These are phyloP conservation scores for Capillidium rhysosporum DNA, from an alignment of 371 early-diverging fungal genomes.

Conservation along the genomic window DNA sequence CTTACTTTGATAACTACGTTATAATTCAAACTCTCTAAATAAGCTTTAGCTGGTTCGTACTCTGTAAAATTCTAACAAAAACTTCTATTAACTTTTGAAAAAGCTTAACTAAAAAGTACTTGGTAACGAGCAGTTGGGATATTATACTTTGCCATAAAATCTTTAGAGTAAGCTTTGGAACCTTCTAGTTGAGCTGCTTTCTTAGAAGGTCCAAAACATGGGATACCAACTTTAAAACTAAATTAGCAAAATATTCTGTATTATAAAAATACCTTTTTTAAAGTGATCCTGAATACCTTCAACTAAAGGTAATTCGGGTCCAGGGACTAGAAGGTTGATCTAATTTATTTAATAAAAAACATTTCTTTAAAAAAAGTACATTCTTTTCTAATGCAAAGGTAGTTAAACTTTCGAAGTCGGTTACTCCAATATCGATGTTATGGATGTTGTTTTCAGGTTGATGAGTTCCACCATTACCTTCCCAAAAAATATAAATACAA, in stretches of 20 bases:
- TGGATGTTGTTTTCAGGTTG: conserved; percentile 33
- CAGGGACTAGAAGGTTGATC: conserved; percentile 70
- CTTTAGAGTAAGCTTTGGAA: conserved; percentile 93
- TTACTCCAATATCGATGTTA: conserved; percentile 53
- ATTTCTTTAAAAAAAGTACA: conserved; percentile 16
- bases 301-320: conserved; percentile 94
- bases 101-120: conserved; percentile 12
- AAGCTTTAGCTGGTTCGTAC: conserved; percentile 53
- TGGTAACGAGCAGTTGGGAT: conserved; percentile 91
- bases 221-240: conserved; percentile 55
- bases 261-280: conserved; percentile 40
- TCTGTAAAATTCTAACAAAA: conserved; percentile 54
- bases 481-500: conserved; percentile 1
- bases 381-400: conserved; percentile 61
- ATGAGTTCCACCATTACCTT: conserved; percentile 88
- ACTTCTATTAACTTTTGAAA: neutral
- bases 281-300: conserved; percentile 72
- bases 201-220: conserved; percentile 82
- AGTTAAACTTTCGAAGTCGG: conserved; percentile 51
- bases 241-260: neutral
- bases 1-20: conserved; percentile 56
- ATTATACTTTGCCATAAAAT: conserved; percentile 87
- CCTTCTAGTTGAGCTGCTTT: conserved; percentile 88
- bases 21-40: conserved; percentile 30
- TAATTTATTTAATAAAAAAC: conserved; percentile 8